Evolutionary conservation across 805 yeast genomes (phyloP).

Genomic region (Blastobotrys terrestris): DNA sequence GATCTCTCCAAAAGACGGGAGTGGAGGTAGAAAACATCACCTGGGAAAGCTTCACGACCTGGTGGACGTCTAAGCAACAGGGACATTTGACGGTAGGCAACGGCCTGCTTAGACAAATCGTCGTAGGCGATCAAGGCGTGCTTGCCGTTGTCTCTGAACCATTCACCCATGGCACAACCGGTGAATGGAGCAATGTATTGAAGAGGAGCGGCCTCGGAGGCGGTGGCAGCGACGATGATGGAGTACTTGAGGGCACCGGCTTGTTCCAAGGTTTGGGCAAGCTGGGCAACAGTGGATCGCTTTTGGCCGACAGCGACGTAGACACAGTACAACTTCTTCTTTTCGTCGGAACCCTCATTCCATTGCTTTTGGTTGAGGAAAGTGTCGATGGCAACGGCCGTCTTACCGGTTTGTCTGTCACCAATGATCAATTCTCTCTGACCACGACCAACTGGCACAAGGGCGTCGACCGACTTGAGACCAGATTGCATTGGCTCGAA

Average conservation of each 20-base stretch:
- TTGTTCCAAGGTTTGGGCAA: slow-evolving; percentile 97
- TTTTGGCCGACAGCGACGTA: slow-evolving; percentile 99
- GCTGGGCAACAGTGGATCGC: slow-evolving; percentile 99
- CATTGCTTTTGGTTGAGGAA: slow-evolving; percentile 98
- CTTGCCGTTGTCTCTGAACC: slow-evolving; percentile 99
- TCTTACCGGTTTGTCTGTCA: slow-evolving; percentile 99
- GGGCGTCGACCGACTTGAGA: slow-evolving; percentile 97
- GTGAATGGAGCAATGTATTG: slow-evolving; percentile 99
- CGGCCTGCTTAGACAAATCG: slow-evolving; percentile 99
- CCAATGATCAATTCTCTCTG: slow-evolving; percentile 99
- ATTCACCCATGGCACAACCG: slow-evolving; percentile 98
- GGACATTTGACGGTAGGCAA: slow-evolving; percentile 99
- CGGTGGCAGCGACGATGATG: slow-evolving; percentile 98
- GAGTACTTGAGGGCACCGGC: slow-evolving; percentile 97
- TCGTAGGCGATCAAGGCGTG: slow-evolving; percentile 97
- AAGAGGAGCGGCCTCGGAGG: slow-evolving; percentile 99
- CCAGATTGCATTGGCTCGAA: slow-evolving; percentile 99
- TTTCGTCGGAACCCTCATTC: slow-evolving; percentile 92
- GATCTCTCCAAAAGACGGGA: slow-evolving; percentile 95
- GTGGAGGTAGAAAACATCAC: slow-evolving; percentile 95
- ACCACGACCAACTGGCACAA: slow-evolving; percentile 99
- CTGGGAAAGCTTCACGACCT: slow-evolving; percentile 96
- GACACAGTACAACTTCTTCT: slow-evolving; percentile 98
- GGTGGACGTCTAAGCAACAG: slow-evolving; percentile 95
- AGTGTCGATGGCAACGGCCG: slow-evolving; percentile 98